Evolutionary conservation across 495 filamentous ascomycete genomes (phyloP).

Genomic region (Neurospora sp.): DNA sequence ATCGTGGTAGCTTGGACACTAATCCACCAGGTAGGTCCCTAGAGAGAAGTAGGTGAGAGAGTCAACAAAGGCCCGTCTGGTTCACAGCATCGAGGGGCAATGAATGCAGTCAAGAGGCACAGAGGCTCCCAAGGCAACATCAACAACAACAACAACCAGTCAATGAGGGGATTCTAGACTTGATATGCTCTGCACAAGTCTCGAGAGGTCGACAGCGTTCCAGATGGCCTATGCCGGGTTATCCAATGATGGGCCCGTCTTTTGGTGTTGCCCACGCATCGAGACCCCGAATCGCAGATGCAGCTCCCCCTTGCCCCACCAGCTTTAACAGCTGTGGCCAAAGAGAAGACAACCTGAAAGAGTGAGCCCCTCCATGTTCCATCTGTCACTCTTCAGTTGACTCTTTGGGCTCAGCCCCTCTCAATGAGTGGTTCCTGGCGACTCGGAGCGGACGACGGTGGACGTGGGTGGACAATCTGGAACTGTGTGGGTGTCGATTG

Average conservation of each 20-base stretch:
- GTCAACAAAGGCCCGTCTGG: background rate
- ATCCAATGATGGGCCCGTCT: background rate
- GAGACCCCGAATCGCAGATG: slow-evolving; percentile 1
- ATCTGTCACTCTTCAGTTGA: background rate
- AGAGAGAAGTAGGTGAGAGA: background rate
- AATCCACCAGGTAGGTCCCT: background rate
- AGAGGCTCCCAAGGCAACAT: background rate
- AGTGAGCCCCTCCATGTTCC: slow-evolving; percentile 10
- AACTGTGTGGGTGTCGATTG: background rate
- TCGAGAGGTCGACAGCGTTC: background rate
- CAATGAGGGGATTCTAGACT: background rate
- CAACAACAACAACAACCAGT: background rate
- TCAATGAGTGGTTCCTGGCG: background rate
- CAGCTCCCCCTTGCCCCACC: slow-evolving; percentile 3
- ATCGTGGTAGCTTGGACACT: background rate
- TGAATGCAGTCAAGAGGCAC: background rate
- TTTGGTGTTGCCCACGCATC: background rate
- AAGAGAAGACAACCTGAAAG: slow-evolving; percentile 1
- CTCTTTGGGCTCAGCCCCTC: background rate
- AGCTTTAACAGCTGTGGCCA: slow-evolving; percentile 7
- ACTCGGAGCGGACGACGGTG: background rate
- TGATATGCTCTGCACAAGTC: background rate
- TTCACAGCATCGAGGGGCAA: background rate
- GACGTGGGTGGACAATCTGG: background rate
- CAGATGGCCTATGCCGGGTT: background rate